Percentiles rank a stretch among this genome's conserved stretches.
These are phyloP conservation scores for Iberis pinnata DNA, from an alignment of 345 rosid species.

Conservation along the genomic window DNA sequence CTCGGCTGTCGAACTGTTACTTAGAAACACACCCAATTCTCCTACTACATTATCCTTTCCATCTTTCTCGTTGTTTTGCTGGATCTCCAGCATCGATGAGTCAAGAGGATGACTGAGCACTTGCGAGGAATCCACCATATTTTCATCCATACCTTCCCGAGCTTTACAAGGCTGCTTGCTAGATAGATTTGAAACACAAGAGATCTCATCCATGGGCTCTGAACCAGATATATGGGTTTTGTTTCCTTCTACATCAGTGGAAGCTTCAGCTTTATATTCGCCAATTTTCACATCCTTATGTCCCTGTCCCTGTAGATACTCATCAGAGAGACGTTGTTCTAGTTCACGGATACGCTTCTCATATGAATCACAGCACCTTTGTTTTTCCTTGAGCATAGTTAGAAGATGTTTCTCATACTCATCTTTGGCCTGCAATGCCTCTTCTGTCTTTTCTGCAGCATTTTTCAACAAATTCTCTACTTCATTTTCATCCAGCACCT, in stretches of 20 bases:
- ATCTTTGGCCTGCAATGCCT: conserved; percentile 82
- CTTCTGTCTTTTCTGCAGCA: conserved; percentile 68
- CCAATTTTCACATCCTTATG: conserved; percentile 36
- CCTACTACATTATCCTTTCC: conserved; percentile 55
- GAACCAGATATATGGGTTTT: conserved; percentile 43
- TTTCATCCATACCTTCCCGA: conserved; percentile 88
- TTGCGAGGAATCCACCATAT: conserved; percentile 88
- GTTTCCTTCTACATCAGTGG: conserved; percentile 39
- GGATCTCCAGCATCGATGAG: conserved; percentile 80
- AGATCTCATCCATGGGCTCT: conserved; percentile 95
- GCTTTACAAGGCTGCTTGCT: conserved; percentile 60
- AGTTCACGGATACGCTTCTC: conserved; percentile 91
- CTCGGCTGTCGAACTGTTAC: conserved; percentile 87
- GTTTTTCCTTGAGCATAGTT: conserved; percentile 68
- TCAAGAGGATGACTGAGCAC: conserved; percentile 62
- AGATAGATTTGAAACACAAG: conserved; percentile 68
- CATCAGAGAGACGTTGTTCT: conserved; percentile 76
- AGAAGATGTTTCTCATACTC: conserved; percentile 69
- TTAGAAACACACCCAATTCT: conserved; percentile 56
- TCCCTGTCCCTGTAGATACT: conserved; percentile 55
- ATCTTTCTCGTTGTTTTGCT: conserved; percentile 54
- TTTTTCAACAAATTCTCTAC: conserved; percentile 53
- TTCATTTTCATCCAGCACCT: conserved; percentile 54
- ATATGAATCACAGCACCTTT: conserved; percentile 67
- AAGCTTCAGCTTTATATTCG: conserved; percentile 40